Evolutionary conservation across 176 grass and related monocot species (phyloP), one percentile per base, ranked within the genome.

Genomic region (Carex parvula): DNA sequence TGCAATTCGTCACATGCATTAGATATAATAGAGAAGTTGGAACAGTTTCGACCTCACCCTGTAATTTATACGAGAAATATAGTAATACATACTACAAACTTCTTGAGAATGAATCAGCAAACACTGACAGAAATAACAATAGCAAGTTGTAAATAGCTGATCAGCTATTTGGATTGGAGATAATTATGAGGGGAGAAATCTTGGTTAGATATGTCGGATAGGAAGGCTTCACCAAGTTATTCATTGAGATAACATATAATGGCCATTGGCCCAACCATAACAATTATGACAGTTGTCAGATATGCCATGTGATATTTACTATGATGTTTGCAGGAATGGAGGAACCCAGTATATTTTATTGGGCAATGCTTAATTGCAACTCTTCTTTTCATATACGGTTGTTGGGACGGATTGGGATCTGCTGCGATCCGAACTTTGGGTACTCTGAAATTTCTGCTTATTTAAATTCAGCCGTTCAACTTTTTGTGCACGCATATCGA

Each of bases 191-290:
- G 18, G 37, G 13, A 46, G 41, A 73, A 73, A 73, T 73, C 70
- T 73, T 22, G 70, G 70, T 73, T 72, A 69, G 66, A 69, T 69
- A 41, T 69, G 66, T 69, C 16, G 33, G 66, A 69, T 41, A 41
- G 66, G 66, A 69, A 69, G 66, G 13, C 6, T 7, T 69, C 65
- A 37, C 30, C 65, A 69, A 39, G 14, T 15, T 37, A 17, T 69
- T 69, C 29, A 29, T 29, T 18, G 5, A 70, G 16, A 60, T 70
- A 37, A 37, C 30, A 70, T 39, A 37, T 70, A 41, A 37, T 70
- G 66, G 6, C 37, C 33, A 41, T 17, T 70, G 66, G 6, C 37
- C 16, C 16, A 41, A 64, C 62, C 4, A 64, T 29, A 3, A 64
- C 20, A 64, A 39, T 37, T 13, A 64, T 29, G 62, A 64, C 21